Base-by-base conservation (phyloP, 768 basidiomycete species). In the Phylloporus sp. region DNA sequence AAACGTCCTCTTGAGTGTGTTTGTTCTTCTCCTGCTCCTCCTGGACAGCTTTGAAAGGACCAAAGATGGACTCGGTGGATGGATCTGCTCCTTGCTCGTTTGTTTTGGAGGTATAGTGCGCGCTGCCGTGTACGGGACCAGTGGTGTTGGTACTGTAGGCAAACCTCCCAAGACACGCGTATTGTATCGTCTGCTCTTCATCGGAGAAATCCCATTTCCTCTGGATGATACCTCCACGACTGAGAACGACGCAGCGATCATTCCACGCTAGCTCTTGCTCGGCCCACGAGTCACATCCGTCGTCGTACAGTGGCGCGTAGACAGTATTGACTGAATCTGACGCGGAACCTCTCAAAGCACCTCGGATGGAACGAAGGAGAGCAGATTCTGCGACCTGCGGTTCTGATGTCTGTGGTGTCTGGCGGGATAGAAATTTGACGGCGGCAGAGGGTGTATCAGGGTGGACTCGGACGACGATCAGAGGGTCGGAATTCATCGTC, bases 231-330 rank as follows among this genome's bases (percentile, higher is more conserved):
- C 86, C 86, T 0, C 86, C 90, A 16, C 74, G 73, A 52, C 80
- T 83, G 58, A 88, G 72, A 1, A 87, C 70, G 0, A 86, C 87
- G 15, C 76, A 78, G 50, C 74, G 72, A 22, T 76, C 72, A 57
- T 86, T 80, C 91, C 90, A 92, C 12, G 79, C 72, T 13, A 92
- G 70, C 58, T 91, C 84, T 52, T 82, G 77, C 51, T 81, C 84
- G n/a, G 73, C 75, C 57, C 70, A 70, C 6, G 71, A 61, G 13
- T 78, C 74, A 6, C 64, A 70, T 26, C 63, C 69, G 35, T 71
- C 68, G 32, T 71, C 64, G 47, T 77, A 75, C 18, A 70, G 68
- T 4, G 73, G 69, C 6, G 72, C 73, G 44, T 77, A 75, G 31
- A 79, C 70, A 11, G 74, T 57, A 38, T 73, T 69, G 47, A 72